Conservation (phyloP, 768 basidiomycete species). For the Russula earlei region DNA sequence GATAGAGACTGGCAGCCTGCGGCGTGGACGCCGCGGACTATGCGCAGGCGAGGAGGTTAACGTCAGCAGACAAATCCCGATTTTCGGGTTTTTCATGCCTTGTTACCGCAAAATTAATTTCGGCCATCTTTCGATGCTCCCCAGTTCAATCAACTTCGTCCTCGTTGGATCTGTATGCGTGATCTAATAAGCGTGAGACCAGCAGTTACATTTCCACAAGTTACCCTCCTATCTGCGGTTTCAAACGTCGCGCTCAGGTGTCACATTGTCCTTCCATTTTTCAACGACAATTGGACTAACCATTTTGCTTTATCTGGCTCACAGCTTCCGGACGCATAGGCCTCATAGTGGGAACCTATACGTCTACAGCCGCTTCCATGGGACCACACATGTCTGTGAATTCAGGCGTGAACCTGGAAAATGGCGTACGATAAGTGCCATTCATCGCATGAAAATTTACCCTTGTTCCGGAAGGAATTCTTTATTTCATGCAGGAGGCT, state of each 20-base stretch:
- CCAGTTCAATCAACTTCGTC: background rate
- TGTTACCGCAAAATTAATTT: background rate
- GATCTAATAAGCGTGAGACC: background rate
- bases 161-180: background rate
- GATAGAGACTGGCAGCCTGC: constrained; percentile 19
- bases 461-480: background rate
- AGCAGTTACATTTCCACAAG: background rate
- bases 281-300: background rate
- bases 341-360: background rate
- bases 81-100: background rate
- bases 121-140: background rate
- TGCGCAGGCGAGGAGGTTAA: background rate
- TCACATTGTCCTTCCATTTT: background rate
- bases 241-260: background rate
- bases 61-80: background rate
- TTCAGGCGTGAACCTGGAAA: background rate
- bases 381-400: background rate
- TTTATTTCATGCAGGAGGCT: background rate
- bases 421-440: background rate
- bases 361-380: too few relatives aligned
- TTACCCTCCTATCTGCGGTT: background rate
- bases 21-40: constrained; percentile 11
- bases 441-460: too few relatives aligned
- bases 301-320: background rate
- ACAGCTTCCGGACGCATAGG: background rate